Evolutionary conservation across 306 rosid genomes (phyloP), one percentile per base, ranked within the genome.

Genomic region (Vachellia pachyceras): DNA sequence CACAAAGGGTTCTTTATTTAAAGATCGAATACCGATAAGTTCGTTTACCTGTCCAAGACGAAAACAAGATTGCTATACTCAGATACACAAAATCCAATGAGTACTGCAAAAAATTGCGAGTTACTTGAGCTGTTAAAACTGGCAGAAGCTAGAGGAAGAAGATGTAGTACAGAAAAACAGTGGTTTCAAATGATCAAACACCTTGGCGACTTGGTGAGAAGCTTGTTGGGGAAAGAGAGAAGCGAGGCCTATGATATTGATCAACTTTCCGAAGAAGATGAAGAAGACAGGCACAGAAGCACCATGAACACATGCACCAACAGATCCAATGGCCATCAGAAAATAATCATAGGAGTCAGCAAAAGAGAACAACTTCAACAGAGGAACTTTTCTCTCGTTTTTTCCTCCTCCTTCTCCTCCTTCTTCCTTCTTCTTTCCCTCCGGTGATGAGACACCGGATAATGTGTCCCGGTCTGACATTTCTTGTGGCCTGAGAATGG

Each of bases 241-340:
- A 84, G 97, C 97, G 89, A 95, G 73, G 13, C 99, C 99, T 25
- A 95, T 91, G 82, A 95, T 55, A 79, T 95, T 93, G 36, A 95
- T 95, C 84, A 95, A 63, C 79, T 92, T 89, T 33, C 99, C 99
- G 75, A 95, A 95, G 90, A 89, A 95, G 76, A 95, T 89, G 65
- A 95, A 95, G 90, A 95, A 95, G 68, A 95, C 86, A 6, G 99
- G 99, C n/a, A 95, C 95, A 13, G 99, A 91, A 79, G 97, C 97
- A 3, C 99, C 99, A 74, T 95, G 99, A 76, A 93, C 22, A 73
- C 90, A 85, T 42, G 99, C 99, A 20, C 99, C 99, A 40, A 93
- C 35, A 11, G 97, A 92, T 40, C 97, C 99, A 73, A 91, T 1
- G 2, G 69, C 73, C 97, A 95, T 95, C 20, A 95, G 75, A 3